Base-by-base conservation (phyloP, 768 basidiomycete species). In the Mycena belliarum region DNA sequence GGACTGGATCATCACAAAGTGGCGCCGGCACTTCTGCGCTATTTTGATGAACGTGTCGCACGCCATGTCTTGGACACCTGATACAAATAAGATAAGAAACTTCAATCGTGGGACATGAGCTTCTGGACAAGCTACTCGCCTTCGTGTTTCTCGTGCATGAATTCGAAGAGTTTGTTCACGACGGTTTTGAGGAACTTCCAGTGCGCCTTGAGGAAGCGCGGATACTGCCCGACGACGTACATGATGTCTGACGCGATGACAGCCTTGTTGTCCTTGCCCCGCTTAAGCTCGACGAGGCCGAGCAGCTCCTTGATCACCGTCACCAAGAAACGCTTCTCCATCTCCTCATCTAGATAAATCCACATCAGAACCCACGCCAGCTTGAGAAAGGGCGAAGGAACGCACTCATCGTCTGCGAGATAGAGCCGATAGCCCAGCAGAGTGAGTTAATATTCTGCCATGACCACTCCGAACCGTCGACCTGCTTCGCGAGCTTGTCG, bases 101-200 rank as follows among this genome's bases (percentile, higher is more conserved):
- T n/a, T 32, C 7, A 25, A 40, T 23, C 20, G 38, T 42, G 21
- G 47, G 50, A 15, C 18, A 35, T 58, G 12, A 28, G 16, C 29
- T 8, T n/a, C 6, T 21, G 40, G 12, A 32, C 6, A 21, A 4
- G 20, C 20, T 6, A 41, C 77, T 35, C 55, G 87, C 93, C 95
- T 77, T 99, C 96, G 69, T 99, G 96, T 0, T 93, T 96, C 77
- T 99, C 96, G 72, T 99, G 97, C 95, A 98, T 98, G 72, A 99
- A 99, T 71, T 99, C 97, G 73, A 98, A 99, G 6, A 98, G 80
- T 73, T 99, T 99, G 78, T 98, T 99, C 61, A 99, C 96, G 52
- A 99, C 97, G 2, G 97, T 98, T 79, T 99, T 99, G 72, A 99
- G 78, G 85, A 99, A 99, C 75, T 98, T 99, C 97, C 97, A 99